Evolutionary conservation across 352 stramenopile species (phyloP).

Genomic region (Pythium biforme): DNA sequence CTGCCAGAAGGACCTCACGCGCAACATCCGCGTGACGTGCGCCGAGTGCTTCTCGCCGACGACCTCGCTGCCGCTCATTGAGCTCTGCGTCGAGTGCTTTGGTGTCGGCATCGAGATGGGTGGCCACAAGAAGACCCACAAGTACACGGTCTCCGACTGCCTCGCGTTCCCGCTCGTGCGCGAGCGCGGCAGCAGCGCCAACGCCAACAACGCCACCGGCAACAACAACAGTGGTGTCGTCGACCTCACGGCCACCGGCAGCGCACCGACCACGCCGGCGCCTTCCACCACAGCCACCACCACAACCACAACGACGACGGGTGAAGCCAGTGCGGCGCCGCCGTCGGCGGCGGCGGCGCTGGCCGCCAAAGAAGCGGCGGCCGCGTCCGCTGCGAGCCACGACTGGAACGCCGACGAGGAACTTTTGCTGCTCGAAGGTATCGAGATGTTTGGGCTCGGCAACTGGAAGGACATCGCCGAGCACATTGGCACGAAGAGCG

Average conservation of each 20-base stretch:
- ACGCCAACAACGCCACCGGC: too few species aligned
- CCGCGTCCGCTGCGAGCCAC: constrained; percentile 15
- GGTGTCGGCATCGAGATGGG: constrained; percentile 75
- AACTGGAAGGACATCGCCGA: constrained; percentile 96
- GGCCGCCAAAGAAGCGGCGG: constrained; percentile 18
- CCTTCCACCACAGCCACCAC: not conserved
- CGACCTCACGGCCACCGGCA: not conserved
- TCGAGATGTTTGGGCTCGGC: constrained; percentile 94
- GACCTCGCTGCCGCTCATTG: constrained; percentile 50
- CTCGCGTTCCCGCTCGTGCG: constrained; percentile 73
- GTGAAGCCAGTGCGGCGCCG: too few species aligned
- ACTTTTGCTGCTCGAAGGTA: constrained; percentile 93
- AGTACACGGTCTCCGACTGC: constrained; percentile 82
- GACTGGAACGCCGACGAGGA: constrained; percentile 96
- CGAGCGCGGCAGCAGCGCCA: constrained; percentile 26
- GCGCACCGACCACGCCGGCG: not conserved
- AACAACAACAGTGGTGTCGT: too few species aligned
- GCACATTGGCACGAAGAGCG: constrained; percentile 80
- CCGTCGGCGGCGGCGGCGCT: too few species aligned
- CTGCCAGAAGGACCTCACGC: constrained; percentile 82
- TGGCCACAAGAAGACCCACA: constrained; percentile 78
- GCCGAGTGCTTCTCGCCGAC: constrained; percentile 51
- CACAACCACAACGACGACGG: too few species aligned
- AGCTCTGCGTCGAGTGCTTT: constrained; percentile 96
- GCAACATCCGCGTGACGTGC: constrained; percentile 86